Conservation (phyloP, 257 asterid genomes). For the Plantago ovata region DNA sequence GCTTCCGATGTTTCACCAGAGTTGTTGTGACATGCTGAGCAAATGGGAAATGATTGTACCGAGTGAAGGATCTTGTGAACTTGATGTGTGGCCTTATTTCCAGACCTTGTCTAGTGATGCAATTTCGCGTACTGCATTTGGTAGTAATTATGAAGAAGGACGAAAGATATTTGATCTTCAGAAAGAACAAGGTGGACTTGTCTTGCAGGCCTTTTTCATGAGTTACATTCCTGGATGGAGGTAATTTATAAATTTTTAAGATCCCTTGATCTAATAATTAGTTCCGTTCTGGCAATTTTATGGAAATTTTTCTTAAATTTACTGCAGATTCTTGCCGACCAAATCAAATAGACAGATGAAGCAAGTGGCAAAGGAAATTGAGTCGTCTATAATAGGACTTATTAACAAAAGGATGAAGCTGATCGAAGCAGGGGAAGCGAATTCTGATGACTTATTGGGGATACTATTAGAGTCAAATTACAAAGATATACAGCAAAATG, state of each 20-base stretch:
- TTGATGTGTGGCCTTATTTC: constrained; percentile 6
- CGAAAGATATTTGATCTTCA: too few relatives aligned
- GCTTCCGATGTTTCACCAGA: constrained; percentile 1
- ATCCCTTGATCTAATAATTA: too few relatives aligned
- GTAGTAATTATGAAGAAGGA: too few relatives aligned
- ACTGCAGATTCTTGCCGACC: background rate
- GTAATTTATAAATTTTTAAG: background rate
- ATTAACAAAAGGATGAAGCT: background rate
- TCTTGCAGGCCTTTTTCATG: background rate
- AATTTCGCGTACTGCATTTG: too few relatives aligned
- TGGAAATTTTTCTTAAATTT: background rate
- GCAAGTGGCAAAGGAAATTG: constrained; percentile 1
- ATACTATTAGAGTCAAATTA: background rate
- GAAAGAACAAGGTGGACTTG: background rate
- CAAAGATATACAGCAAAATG: constrained; percentile 4
- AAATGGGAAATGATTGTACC: background rate
- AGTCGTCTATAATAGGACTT: background rate
- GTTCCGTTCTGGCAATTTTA: too few relatives aligned
- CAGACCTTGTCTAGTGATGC: constrained; percentile 1
- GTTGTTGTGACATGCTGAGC: constrained; percentile 1
- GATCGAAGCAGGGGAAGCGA: constrained; percentile 3
- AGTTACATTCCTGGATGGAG: constrained; percentile 5
- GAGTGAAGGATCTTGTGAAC: background rate
- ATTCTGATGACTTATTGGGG: constrained; percentile 4
- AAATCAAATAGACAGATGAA: constrained; percentile 1